Evolutionary conservation across 257 asterid genomes (phyloP), one percentile per base, ranked within the genome.

Genomic region (Gynochthodes officinalis): DNA sequence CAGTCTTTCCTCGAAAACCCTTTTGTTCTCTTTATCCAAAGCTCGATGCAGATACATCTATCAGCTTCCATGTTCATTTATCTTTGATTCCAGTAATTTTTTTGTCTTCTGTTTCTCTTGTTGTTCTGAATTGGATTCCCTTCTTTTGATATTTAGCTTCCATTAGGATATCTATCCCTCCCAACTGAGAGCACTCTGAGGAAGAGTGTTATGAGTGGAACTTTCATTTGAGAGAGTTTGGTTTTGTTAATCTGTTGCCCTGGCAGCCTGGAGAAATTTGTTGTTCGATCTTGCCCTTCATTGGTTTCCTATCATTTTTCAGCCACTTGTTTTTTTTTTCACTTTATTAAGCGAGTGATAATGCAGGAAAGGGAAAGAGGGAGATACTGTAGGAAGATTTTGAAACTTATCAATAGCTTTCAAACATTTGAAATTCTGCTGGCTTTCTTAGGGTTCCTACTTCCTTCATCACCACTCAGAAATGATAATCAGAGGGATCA

Each of bases 381-480:
- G 25, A 35, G 53, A 2, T 37, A 37, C 42, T 37, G 42, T 37
- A 2, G 42, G 3, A 37, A n/a, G n/a, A n/a, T 37, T 3, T 19
- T 40, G 53, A 1, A 25, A 30, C 30, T 32, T 21, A n/a, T n/a
- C 13, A 28, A 52, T 30, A n/a, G 40, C 32, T 12, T 12, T 2
- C 16, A 62, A 39, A 2, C 21, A n/a, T n/a, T 37, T 39, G 7
- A 19, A 9, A 3, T 5, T 21, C 11, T 25, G 1, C 1, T 39
- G 2, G n/a, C 19, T 70, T 39, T 10, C 25, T 5, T 60, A 72
- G 76, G 76, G 76, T 60, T 59, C 55, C 42, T 44, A 43, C 50
- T 21, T n/a, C 13, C 32, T 57, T 19, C 15, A 19, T 48, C 52
- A 9, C 16, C 3, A 46, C 19, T 46, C 48, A 42, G 48, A 42